Base-by-base conservation (phyloP, 805 yeast genomes). In the Saccharomycopsis selenospora region DNA sequence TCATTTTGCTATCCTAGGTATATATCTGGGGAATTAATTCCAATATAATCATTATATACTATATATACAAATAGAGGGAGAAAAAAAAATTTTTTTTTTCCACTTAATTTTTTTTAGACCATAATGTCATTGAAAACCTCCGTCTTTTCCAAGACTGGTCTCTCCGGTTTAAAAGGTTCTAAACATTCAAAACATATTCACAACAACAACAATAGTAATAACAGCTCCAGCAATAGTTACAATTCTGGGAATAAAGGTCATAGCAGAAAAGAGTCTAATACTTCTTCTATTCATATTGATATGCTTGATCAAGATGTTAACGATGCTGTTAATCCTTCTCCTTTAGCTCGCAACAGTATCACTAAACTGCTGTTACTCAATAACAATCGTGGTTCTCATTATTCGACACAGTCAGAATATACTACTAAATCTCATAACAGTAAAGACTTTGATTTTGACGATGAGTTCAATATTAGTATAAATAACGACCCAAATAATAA, bases 371-470 rank as follows among this genome's bases (percentile, higher is more conserved):
- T n/a, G n/a, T n/a, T n/a, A n/a, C n/a, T n/a, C n/a, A 33, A 33
- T 20, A 33, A 33, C 38, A 33, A 33, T 14, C 4, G 38, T 6
- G 38, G 38, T 6, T 33, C 38, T 6, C 38, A 33, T 33, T 33
- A 33, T 20, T 33, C 38, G 5, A 33, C 20, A 17, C 38, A 33
- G n/a, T 33, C 38, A 14, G 38, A 33, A 14, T 33, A 33, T 20
- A 33, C 38, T 4, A 33, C 38, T 20, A 33, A 33, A 14, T 33
- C 38, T 20, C 17, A 33, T 20, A 33, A 33, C 38, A 33, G 38
- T 20, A 33, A 33, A 20, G 38, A 33, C 38, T 33, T 33, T 33
- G 38, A 33, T 33, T 33, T 33, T 33, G 38, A 33, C 38, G 38
- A 33, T 14, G 38, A 33, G 20, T 20, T 14, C 20, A 17, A 14